A percentile compares a stretch with the other conserved stretches of the same genome.
Conservation (phyloP, 176 grass and related monocot genomes). For the Paspalum notatum region DNA sequence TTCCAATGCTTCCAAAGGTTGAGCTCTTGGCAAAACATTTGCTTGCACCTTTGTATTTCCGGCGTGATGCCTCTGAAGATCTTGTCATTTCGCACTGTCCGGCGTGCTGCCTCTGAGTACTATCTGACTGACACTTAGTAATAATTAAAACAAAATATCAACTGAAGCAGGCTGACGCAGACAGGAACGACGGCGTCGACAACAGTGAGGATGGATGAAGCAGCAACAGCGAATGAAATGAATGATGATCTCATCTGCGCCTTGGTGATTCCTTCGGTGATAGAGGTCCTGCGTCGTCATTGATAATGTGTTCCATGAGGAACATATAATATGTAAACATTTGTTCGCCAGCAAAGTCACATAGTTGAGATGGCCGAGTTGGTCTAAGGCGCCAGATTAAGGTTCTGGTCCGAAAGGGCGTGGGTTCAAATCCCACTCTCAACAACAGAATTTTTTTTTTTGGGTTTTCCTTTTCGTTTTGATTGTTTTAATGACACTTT, state of each 20-base stretch:
- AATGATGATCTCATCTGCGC: background rate
- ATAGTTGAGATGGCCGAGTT: slow-evolving; percentile 81
- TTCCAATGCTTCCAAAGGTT: too few relatives aligned
- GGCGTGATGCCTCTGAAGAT: too few relatives aligned
- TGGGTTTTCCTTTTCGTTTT: background rate
- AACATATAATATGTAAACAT: too few relatives aligned
- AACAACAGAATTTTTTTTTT: background rate
- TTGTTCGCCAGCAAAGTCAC: too few relatives aligned
- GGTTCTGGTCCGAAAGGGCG: slow-evolving; percentile 98
- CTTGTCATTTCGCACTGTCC: too few relatives aligned
- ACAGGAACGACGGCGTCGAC: slow-evolving; percentile 26
- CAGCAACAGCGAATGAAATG: slow-evolving; percentile 29
- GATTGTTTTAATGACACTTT: too few relatives aligned
- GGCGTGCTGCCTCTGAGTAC: too few relatives aligned
- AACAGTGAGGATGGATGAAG: slow-evolving; percentile 49
- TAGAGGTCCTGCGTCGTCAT: background rate
- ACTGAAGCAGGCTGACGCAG: slow-evolving; percentile 42
- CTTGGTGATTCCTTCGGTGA: background rate
- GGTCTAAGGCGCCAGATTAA: slow-evolving; percentile 99
- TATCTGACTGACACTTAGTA: background rate
- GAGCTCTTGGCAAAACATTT: too few relatives aligned
- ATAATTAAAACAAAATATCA: too few relatives aligned
- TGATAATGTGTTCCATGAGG: too few relatives aligned
- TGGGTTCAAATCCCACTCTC: slow-evolving; percentile 98
- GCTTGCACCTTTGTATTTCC: too few relatives aligned